Percentiles rank a stretch among this genome's conserved stretches.
phyloP scores from a whole-genome alignment of 2,329 filamentous ascomycete genomes.

The Apiospora koreana region DNA sequence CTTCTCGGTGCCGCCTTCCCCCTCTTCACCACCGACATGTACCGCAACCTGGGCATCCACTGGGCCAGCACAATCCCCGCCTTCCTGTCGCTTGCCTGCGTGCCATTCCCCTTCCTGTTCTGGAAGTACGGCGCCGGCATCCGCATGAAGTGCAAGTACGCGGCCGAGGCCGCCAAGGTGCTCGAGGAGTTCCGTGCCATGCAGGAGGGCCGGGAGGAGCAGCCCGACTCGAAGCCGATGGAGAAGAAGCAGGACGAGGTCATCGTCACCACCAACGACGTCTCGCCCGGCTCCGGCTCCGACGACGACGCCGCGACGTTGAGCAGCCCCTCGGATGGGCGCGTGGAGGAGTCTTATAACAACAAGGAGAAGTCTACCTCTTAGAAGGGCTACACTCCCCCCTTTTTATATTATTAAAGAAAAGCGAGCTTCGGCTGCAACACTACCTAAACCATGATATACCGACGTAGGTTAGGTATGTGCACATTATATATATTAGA shows the following conservation, averaged over 20 bases:
- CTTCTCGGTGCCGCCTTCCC: slow-evolving; percentile 74
- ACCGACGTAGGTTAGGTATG: not conserved
- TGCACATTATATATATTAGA: not conserved
- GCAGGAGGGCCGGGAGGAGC: not conserved
- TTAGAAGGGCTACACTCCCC: not conserved
- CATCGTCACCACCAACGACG: not conserved
- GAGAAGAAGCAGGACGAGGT: not conserved
- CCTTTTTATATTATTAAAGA: not conserved
- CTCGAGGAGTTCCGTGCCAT: slow-evolving; percentile 9
- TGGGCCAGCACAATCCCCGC: slow-evolving; percentile 59
- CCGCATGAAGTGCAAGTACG: slow-evolving; percentile 68
- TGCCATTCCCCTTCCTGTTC: slow-evolving; percentile 68
- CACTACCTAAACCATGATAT: not conserved
- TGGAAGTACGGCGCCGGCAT: slow-evolving; percentile 69
- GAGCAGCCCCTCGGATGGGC: not conserved
- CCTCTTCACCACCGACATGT: slow-evolving; percentile 60
- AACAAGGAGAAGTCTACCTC: not conserved
- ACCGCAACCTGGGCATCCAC: slow-evolving; percentile 49
- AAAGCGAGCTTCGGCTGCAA: not conserved
- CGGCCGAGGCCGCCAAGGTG: slow-evolving; percentile 65
- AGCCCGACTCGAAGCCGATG: not conserved
- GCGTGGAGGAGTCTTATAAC: not conserved
- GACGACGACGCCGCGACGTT: not conserved
- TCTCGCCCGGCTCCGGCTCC: not conserved
- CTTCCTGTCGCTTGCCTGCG: slow-evolving; percentile 56